These are phyloP conservation scores for Chrysoporthe puriensis DNA, from an alignment of 2,329 filamentous ascomycete species.

Conservation along the genomic window DNA sequence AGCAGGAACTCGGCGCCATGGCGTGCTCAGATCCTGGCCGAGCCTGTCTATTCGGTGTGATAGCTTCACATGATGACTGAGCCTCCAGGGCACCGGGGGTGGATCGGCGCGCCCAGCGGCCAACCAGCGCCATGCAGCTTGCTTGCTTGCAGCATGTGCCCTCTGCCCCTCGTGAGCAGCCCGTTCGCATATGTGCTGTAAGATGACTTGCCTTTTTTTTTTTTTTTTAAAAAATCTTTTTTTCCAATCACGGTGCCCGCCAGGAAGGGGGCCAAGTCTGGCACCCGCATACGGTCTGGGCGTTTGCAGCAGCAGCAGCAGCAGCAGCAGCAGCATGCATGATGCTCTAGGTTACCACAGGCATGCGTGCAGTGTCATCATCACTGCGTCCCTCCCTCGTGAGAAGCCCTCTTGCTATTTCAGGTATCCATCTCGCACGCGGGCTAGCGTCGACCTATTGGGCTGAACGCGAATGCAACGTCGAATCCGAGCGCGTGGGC, in stretches of 20 bases:
- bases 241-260: too few species aligned
- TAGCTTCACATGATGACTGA: neutral
- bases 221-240: too few species aligned
- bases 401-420: neutral
- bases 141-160: neutral
- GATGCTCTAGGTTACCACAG: too few species aligned
- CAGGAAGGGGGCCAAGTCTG: too few species aligned
- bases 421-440: neutral
- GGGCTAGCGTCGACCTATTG: neutral
- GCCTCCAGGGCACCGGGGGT: neutral
- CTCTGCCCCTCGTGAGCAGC: too few species aligned
- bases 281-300: too few species aligned
- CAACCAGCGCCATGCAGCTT: neutral
- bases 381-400: neutral
- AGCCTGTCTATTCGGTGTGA: constrained; percentile 1
- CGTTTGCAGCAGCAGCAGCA: neutral
- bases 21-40: constrained; percentile 4
- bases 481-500: constrained; percentile 16
- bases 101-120: neutral
- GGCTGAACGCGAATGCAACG: constrained; percentile 15
- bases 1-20: neutral
- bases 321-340: neutral
- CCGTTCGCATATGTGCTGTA: too few species aligned
- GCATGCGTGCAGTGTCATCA: too few species aligned
- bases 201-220: too few species aligned